Base-by-base conservation (phyloP, 75 land plant species). In the Sequoiadendron giganteum region DNA sequence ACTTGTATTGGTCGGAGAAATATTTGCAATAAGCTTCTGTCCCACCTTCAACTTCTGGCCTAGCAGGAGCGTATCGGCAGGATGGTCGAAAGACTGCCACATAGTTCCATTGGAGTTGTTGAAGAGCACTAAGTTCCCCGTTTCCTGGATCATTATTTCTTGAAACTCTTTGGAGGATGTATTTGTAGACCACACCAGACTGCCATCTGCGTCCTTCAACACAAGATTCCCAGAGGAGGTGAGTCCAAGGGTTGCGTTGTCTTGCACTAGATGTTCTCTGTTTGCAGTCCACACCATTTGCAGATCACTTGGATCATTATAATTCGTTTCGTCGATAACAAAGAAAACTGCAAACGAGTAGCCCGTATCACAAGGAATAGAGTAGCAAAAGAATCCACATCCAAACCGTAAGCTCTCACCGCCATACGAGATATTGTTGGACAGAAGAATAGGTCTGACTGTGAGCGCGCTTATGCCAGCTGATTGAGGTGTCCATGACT, bases 31-130 rank as follows among this genome's bases (percentile, higher is more conserved):
- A 25, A 88, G 48, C 79, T 32, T 82, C 1, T 88, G 85, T 43
- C 85, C 85, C 42, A 38, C 34, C 48, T 43, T 45, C 40, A 72
- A 84, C 32, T 56, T 43, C 87, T 85, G 81, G 18, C 89, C 83
- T 47, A 65, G 85, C 45, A 84, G 80, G 25, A 40, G 87, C 16
- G 1, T 83, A 58, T 90, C 91, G 13, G 91, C 89, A 18, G 92
- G 88, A 47, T 88, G 56, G 77, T 92, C 91, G 83, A 93, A 93
- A 39, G 92, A 90, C 38, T 92, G 92, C 93, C 92, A 93, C 49
- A 92, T 76, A 0, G 70, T 79, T 6, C 49, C 83, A 65, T 90
- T 88, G 7, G 54, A 58, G 18, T 25, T 30, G 83, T 91, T 88
- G 9, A 87, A 72, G 25, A 94, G 89, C 40, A 90, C 90, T 39